Conservation (phyloP, 306 rosid species). For the Rubus idaeus region DNA sequence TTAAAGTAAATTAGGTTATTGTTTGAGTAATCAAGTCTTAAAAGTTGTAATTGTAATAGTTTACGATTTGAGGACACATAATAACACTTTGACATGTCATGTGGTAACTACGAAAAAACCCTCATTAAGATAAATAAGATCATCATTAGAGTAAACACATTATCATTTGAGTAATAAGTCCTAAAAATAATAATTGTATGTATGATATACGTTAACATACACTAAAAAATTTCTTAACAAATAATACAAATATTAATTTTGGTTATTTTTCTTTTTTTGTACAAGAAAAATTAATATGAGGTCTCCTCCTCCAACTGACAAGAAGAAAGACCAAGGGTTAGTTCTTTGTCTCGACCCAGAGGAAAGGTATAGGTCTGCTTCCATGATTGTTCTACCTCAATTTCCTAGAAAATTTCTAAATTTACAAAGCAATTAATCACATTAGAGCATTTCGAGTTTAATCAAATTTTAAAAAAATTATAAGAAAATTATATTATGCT, state of each 20-base stretch:
- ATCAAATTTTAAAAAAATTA: not conserved
- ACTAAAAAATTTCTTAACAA: too few species aligned
- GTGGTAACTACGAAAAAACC: too few species aligned
- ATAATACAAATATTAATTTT: not conserved
- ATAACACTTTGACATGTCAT: too few species aligned
- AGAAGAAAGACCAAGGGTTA: not conserved
- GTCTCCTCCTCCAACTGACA: not conserved
- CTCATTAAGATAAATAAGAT: too few species aligned
- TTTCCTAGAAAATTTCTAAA: not conserved
- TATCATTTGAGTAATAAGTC: too few species aligned
- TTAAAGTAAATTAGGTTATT: too few species aligned
- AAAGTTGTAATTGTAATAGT: too few species aligned
- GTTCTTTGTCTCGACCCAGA: not conserved
- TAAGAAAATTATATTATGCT: not conserved
- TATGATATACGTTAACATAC: too few species aligned
- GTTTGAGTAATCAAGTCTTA: too few species aligned
- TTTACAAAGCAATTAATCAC: not conserved
- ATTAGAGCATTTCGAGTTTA: not conserved
- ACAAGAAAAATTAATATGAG: not conserved
- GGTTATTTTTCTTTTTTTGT: not conserved
- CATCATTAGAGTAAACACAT: too few species aligned
- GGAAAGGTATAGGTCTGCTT: not conserved
- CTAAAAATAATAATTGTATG: too few species aligned
- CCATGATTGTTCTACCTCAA: not conserved
- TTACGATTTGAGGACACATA: too few species aligned